Percentiles rank a stretch among this genome's conserved stretches.
These are phyloP conservation scores for Heliamphora pulchella DNA, from an alignment of 179 eudicot species.

Conservation along the genomic window DNA sequence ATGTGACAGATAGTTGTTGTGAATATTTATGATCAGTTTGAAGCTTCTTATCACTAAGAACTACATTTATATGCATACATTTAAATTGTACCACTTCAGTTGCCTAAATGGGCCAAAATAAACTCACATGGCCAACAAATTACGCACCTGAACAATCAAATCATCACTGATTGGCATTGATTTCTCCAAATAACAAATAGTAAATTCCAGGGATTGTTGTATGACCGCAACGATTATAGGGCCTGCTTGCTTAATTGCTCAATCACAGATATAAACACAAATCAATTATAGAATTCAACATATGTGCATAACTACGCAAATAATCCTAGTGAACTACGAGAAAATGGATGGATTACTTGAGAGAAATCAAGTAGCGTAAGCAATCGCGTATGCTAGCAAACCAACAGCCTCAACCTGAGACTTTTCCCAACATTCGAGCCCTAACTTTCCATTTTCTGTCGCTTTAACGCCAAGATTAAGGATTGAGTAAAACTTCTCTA, in stretches of 20 bases:
- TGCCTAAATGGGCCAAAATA: neutral
- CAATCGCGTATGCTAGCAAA: conserved; percentile 49
- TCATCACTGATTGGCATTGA: conserved; percentile 42
- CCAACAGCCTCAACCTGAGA: conserved; percentile 60
- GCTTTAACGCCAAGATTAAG: conserved; percentile 44
- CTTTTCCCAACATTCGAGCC: conserved; percentile 62
- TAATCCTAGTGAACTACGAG: neutral
- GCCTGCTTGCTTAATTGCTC: conserved; percentile 79
- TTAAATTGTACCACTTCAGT: neutral
- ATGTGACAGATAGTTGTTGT: too few species aligned
- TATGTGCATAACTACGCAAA: neutral
- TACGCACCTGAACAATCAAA: conserved; percentile 64
- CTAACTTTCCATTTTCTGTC: conserved; percentile 42
- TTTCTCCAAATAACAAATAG: conserved; percentile 72
- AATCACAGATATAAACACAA: conserved; percentile 13
- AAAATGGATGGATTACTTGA: conserved; percentile 37
- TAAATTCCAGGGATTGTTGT: conserved; percentile 68
- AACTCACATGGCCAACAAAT: neutral
- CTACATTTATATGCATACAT: neutral
- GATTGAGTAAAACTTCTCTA: conserved; percentile 52
- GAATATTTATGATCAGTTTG: too few species aligned
- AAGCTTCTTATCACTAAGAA: too few species aligned
- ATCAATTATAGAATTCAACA: neutral
- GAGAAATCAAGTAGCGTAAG: conserved; percentile 52
- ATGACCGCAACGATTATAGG: conserved; percentile 56